Evolutionary conservation across 1,139 yeast genomes (phyloP), one percentile per base, ranked within the genome.

Genomic region (Sugiyamaella xylanicola): DNA sequence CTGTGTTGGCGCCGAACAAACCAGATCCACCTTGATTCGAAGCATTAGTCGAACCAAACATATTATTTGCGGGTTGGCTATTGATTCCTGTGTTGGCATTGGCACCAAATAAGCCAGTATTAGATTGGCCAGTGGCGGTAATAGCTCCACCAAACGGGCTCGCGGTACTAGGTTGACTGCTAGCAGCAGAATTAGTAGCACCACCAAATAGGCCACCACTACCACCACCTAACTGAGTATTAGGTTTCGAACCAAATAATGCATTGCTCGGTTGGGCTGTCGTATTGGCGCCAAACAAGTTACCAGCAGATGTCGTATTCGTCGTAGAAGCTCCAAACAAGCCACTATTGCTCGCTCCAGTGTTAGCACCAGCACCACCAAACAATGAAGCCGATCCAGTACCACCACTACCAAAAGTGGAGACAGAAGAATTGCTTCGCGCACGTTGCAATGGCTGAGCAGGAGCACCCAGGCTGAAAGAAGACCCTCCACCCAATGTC

Each of bases 41-140:
- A n/a, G n/a, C n/a, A n/a, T n/a, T 25, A 25, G 29, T 9, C 5
- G 29, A 25, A 9, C 29, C 29, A 25, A 25, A 25, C 29, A 25
- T 5, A 25, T 25, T 25, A 9, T 5, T 5, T 5, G 29, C 9
- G 29, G 29, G 9, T 9, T 25, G 29, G 29, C 9, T 25, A 25
- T 41, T 45, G n/a, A n/a, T n/a, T n/a, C n/a, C n/a, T n/a, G n/a
- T n/a, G n/a, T n/a, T n/a, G n/a, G n/a, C n/a, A 22, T 48, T 40
- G 50, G 39, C 48, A 1, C 79, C 79, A 64, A 76, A 76, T 44
- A 70, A 62, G 35, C 67, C 66, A 2, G 67, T 62, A 40, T 67
- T 57, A 37, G 43, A 43, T 20, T 51, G 41, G 35, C 42, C n/a
- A 11, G 49, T 20, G 5, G 48, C 19, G 15, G 21, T 48, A 41